A percentile compares a stretch with the other conserved stretches of the same genome.
These are phyloP conservation scores for Pseudognaphalium luteoalbum DNA, from an alignment of 129 eudicot species.

Conservation along the genomic window DNA sequence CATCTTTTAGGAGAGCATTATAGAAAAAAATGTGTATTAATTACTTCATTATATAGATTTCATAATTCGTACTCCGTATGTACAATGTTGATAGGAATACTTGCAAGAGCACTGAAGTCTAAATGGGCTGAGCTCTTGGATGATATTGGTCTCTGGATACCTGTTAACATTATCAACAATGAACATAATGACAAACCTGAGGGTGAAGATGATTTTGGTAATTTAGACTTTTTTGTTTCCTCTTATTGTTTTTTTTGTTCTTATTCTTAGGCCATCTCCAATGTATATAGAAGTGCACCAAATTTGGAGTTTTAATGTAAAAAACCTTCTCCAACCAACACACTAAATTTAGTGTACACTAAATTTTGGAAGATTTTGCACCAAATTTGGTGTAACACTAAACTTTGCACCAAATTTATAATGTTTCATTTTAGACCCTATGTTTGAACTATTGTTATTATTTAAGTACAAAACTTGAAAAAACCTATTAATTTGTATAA, in stretches of 20 bases:
- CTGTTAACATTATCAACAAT: slow-evolving; percentile 48
- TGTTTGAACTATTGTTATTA: too few species aligned
- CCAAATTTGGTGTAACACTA: too few species aligned
- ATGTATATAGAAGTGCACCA: too few species aligned
- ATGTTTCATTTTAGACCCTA: too few species aligned
- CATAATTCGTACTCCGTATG: background rate
- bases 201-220: slow-evolving; percentile 84
- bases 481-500: too few species aligned
- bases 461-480: too few species aligned
- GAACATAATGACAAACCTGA: slow-evolving; percentile 92
- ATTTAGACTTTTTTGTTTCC: background rate
- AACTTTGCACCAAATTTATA: too few species aligned
- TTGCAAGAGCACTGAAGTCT: slow-evolving; percentile 57
- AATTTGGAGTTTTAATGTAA: too few species aligned
- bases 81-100: slow-evolving; percentile 43
- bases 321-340: too few species aligned
- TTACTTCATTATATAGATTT: background rate
- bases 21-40: background rate
- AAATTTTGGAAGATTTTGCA: too few species aligned
- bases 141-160: slow-evolving; percentile 86
- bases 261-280: too few species aligned
- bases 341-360: too few species aligned
- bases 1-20: background rate
- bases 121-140: slow-evolving; percentile 62
- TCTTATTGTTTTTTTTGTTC: background rate